Evolutionary conservation across 1,284 basidiomycete species (phyloP), one percentile per base, ranked within the genome.

Genomic region (Amylostereum areolatum): DNA sequence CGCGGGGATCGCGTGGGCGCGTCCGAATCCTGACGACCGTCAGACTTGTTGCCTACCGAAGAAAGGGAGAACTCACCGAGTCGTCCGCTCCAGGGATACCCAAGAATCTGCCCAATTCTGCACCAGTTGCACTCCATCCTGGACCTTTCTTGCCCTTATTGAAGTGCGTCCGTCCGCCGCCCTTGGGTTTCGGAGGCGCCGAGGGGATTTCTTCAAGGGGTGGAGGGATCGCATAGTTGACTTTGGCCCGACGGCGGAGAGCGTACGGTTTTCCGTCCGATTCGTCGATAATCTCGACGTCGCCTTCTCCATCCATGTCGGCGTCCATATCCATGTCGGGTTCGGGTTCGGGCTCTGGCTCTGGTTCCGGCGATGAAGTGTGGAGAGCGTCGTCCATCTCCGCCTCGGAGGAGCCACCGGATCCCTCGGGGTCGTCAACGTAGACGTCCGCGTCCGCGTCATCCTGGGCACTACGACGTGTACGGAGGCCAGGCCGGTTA

Each of bases 161-260:
- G 46, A 66, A 64, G 39, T 52, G 50, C 56, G 63, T 50, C 60
- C 64, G 47, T 59, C 63, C 58, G 65, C 64, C 33, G 56, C 53
- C 48, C 61, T 62, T 62, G 9, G 47, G 60, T 54, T 68, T 73
- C 11, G 63, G 60, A 5, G 73, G 67, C 1, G 74, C 75, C 0
- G 75, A 74, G n/a, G 65, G 69, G 62, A 83, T 67, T 44, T 86
- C 84, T 51, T 89, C 86, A 18, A 89, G 67, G 0, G 84, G 83
- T 0, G 85, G 86, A 1, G 84, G 85, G 28, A 89, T 85, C 4
- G 82, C 81, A 53, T 89, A 90, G 60, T 89, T 88, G 57, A 89
- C 79, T 58, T 75, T 77, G 42, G 74, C 71, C 43, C 89, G 70
- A 55, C 80, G 75, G 29, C 85, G 70, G 25, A 90, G 68, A 1